These are phyloP conservation scores for Cucurbita pepo DNA, from an alignment of 306 rosid genomes.

Conservation along the genomic window DNA sequence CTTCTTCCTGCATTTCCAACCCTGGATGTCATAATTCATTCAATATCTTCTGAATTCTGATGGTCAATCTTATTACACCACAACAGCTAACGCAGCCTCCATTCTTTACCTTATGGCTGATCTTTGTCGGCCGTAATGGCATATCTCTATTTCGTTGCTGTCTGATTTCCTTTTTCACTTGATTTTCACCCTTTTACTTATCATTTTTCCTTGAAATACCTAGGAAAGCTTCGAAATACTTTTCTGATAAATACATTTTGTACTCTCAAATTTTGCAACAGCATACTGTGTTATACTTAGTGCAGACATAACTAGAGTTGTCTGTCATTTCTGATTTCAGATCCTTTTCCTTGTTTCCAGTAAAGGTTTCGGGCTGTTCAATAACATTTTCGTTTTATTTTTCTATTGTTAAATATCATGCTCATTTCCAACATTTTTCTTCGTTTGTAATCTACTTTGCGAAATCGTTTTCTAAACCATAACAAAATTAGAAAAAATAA, in stretches of 20 bases:
- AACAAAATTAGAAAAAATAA: too few relatives aligned
- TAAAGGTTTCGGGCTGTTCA: neutral
- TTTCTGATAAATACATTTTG: neutral
- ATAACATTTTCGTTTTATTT: neutral
- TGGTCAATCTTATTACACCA: neutral
- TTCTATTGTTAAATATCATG: neutral
- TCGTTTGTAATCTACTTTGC: neutral
- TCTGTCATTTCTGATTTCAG: neutral
- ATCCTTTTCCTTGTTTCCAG: neutral
- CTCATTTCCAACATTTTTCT: neutral
- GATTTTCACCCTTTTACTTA: neutral
- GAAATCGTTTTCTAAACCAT: neutral
- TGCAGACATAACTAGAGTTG: neutral
- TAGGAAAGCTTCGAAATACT: neutral
- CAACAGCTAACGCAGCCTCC: neutral
- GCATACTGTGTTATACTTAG: neutral
- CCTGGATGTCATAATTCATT: neutral
- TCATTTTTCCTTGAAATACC: neutral
- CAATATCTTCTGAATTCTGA: neutral
- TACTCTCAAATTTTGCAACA: neutral
- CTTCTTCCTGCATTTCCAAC: neutral
- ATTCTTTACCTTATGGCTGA: neutral
- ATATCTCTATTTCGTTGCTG: neutral
- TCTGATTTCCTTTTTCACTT: neutral
- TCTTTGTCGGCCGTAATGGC: neutral